Percentiles rank a stretch among this genome's conserved stretches.
These are phyloP conservation scores for Selaginella tamariscina DNA, from an alignment of 75 land plant species.

Conservation along the genomic window DNA sequence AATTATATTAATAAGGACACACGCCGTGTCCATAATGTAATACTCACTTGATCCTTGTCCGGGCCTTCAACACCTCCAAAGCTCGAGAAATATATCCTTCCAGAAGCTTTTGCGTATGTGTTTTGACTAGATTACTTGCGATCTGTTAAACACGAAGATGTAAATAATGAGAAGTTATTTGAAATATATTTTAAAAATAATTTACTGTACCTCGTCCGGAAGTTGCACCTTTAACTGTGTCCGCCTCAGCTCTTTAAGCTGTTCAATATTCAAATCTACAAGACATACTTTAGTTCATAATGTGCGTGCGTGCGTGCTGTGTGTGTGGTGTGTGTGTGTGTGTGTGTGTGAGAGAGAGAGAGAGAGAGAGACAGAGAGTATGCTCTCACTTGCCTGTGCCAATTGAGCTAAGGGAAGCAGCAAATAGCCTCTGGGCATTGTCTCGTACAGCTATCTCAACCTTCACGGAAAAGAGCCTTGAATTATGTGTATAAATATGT, in stretches of 20 bases:
- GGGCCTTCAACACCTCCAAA: slow-evolving; percentile 50
- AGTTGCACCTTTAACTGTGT: slow-evolving; percentile 49
- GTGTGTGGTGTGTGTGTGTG: too few relatives aligned
- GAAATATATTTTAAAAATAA: not conserved
- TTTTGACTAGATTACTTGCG: slow-evolving; percentile 56
- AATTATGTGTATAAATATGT: too few relatives aligned
- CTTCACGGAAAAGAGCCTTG: slow-evolving; percentile 32
- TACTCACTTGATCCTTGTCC: slow-evolving; percentile 42
- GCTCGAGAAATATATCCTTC: slow-evolving; percentile 61
- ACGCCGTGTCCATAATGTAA: too few relatives aligned
- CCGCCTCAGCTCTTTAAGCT: slow-evolving; percentile 43
- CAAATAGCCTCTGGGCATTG: slow-evolving; percentile 75
- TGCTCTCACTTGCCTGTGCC: slow-evolving; percentile 39
- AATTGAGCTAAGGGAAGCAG: slow-evolving; percentile 37
- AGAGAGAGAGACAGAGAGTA: too few relatives aligned
- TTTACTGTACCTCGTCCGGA: slow-evolving; percentile 50
- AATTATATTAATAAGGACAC: too few relatives aligned
- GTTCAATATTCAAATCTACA: slow-evolving; percentile 44
- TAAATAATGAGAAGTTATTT: too few relatives aligned
- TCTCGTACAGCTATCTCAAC: slow-evolving; percentile 89
- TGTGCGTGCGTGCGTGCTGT: too few relatives aligned
- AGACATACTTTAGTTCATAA: not conserved
- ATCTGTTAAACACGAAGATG: slow-evolving; percentile 36
- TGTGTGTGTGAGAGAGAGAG: too few relatives aligned
- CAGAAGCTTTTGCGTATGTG: slow-evolving; percentile 42